Evolutionary conservation across 225 moss, liverwort and hornwort genomes (phyloP), one percentile per base, ranked within the genome.

Genomic region (Asterella californica): DNA sequence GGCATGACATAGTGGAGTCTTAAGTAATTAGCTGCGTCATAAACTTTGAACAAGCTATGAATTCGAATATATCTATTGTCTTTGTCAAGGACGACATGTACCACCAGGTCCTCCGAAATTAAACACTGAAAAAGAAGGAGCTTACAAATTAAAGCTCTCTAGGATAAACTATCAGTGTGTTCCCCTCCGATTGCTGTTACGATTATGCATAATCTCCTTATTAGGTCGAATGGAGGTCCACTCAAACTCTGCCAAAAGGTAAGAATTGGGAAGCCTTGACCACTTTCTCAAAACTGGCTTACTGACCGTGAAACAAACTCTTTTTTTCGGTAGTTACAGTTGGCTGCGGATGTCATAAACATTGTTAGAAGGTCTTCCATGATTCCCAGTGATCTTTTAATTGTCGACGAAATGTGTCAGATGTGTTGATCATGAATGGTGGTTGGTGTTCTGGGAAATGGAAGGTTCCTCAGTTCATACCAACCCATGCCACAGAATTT

Each of bases 401-500:
- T n/a, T 67, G 67, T 67, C 67, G 67, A 67, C 5, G 67, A 36
- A 67, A 67, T 15, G 10, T 67, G 67, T 67, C 67, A 36, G 29
- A 30, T 36, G 67, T 36, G 36, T 36, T 34, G 67, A 33, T 36
- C 36, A 33, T 33, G 67, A 67, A 33, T 67, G 61, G 61, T 27
- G 25, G 61, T 21, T 25, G n/a, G 19, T 5, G n/a, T 27, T 61
- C n/a, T 27, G n/a, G 52, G 27, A 1, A 61, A 2, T 61, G 11
- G 61, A 61, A 61, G 61, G 61, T 61, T 61, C 61, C 59, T 59
- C 59, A 59, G 7, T 61, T 61, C 61, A 61, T 61, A 61, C 61
- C n/a, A 61, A 27, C n/a, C 61, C 61, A 61, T 27, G 7, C 7
- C 3, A 42, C n/a, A 59, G 59, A 59, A 59, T 59, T 61, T 27